These are phyloP conservation scores for Peziza echinospora DNA, from an alignment of 495 filamentous ascomycete genomes.

Conservation along the genomic window DNA sequence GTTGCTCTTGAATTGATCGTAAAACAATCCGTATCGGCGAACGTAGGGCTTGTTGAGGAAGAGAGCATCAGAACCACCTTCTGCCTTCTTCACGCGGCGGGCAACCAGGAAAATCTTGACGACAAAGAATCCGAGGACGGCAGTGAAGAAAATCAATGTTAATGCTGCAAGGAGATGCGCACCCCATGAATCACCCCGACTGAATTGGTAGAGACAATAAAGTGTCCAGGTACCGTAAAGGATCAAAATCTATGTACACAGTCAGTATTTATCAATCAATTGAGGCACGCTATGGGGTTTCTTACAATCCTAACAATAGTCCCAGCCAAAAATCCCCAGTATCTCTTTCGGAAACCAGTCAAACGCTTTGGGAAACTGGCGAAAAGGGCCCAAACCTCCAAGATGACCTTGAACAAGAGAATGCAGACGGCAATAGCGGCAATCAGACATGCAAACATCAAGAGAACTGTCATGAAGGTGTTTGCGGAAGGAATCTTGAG, in stretches of 20 bases:
- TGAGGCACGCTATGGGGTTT: constrained; percentile 1
- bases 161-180: constrained; percentile 67
- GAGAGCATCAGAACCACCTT: constrained; percentile 46
- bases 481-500: constrained; percentile 68
- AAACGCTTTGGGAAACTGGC: constrained; percentile 67
- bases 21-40: constrained; percentile 92
- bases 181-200: constrained; percentile 84
- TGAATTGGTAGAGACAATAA: constrained; percentile 92
- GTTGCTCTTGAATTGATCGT: constrained; percentile 76
- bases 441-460: constrained; percentile 73
- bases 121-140: constrained; percentile 52
- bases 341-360: constrained; percentile 73
- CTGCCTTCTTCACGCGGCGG: constrained; percentile 42
- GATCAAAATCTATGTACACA: constrained; percentile 39
- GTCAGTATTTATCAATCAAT: too few species aligned
- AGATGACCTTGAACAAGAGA: constrained; percentile 71
- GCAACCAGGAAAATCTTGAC: constrained; percentile 65
- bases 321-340: constrained; percentile 75
- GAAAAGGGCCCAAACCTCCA: constrained; percentile 81
- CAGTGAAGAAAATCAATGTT: constrained; percentile 62
- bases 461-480: constrained; percentile 86
- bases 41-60: constrained; percentile 82
- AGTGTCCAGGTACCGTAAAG: constrained; percentile 90
- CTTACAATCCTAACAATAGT: constrained; percentile 57
- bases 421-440: constrained; percentile 71